phyloP scores from a whole-genome alignment of 768 basidiomycete genomes.

The Rubroboletus pulcherrimus region DNA sequence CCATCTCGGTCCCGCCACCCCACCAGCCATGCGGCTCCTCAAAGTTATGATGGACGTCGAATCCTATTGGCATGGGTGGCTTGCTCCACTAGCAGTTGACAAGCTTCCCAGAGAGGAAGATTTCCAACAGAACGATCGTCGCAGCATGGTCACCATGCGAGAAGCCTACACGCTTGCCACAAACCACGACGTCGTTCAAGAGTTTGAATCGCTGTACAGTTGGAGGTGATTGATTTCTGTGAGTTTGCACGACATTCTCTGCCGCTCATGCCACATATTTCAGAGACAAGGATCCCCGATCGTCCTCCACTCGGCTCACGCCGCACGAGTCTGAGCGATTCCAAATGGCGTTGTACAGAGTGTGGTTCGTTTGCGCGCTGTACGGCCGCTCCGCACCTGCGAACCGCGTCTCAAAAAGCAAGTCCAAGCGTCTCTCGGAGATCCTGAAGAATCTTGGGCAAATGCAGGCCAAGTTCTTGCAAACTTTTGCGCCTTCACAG shows the following conservation, averaged over 20 bases:
- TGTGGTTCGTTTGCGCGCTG: constrained; percentile 19
- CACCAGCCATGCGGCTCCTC: constrained; percentile 15
- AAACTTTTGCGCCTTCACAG: not conserved
- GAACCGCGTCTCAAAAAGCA: constrained; percentile 7
- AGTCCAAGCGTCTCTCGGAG: constrained; percentile 5
- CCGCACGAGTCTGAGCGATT: constrained; percentile 32
- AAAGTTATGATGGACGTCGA: constrained; percentile 12
- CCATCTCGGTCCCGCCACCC: constrained; percentile 7
- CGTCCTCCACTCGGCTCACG: constrained; percentile 29
- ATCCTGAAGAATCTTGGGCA: not conserved
- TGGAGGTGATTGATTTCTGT: constrained; percentile 15
- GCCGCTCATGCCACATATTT: not conserved
- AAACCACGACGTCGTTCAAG: constrained; percentile 15
- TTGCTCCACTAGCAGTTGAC: constrained; percentile 5
- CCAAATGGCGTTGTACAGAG: constrained; percentile 27
- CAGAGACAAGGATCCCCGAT: constrained; percentile 38
- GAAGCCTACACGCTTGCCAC: constrained; percentile 12
- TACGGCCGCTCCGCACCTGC: constrained; percentile 14
- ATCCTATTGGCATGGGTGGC: constrained; percentile 16
- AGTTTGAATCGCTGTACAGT: constrained; percentile 17
- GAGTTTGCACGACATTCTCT: not conserved
- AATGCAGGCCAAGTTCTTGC: constrained; percentile 7
- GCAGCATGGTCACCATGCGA: constrained; percentile 2
- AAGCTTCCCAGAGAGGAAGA: constrained; percentile 15
- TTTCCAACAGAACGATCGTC: not conserved